phyloP scores from a whole-genome alignment of 495 filamentous ascomycete genomes.

The Neurospora tetraspora region DNA sequence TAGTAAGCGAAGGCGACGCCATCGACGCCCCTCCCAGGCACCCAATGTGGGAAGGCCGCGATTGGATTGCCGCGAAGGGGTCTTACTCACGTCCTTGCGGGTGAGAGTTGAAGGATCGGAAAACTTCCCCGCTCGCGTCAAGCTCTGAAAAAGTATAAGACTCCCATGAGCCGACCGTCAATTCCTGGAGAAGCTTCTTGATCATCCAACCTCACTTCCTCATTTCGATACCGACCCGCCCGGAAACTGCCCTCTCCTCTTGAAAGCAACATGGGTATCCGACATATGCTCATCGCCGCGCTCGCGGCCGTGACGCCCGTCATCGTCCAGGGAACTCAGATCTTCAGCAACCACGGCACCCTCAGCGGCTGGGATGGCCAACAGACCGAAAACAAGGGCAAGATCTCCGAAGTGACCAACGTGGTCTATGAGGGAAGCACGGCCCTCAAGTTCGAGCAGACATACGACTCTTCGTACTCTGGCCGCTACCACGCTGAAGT shows the following conservation, averaged over 20 bases:
- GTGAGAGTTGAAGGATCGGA: not conserved
- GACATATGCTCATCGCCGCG: not conserved
- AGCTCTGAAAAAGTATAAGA: not conserved
- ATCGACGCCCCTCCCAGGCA: not conserved
- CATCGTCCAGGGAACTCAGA: slow-evolving; percentile 19
- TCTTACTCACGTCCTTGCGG: not conserved
- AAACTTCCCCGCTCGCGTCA: not conserved
- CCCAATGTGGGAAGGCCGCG: not conserved
- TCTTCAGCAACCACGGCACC: slow-evolving; percentile 44
- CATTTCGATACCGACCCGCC: not conserved
- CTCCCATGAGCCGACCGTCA: not conserved
- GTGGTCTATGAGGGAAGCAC: slow-evolving; percentile 33
- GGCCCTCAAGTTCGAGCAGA: slow-evolving; percentile 45
- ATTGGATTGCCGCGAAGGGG: not conserved
- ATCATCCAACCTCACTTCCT: not conserved
- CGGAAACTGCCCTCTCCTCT: not conserved
- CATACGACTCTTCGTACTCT: slow-evolving; percentile 34
- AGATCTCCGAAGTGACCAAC: slow-evolving; percentile 37
- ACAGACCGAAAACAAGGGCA: slow-evolving; percentile 37
- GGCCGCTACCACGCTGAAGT: slow-evolving; percentile 50
- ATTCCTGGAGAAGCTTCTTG: not conserved
- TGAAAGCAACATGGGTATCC: not conserved
- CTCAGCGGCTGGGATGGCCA: slow-evolving; percentile 35
- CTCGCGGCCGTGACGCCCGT: not conserved
- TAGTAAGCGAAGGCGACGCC: not conserved